Evolutionary conservation across 2,329 filamentous ascomycete genomes (phyloP), one percentile per base, ranked within the genome.

Genomic region (Fusarium fracticaudum): DNA sequence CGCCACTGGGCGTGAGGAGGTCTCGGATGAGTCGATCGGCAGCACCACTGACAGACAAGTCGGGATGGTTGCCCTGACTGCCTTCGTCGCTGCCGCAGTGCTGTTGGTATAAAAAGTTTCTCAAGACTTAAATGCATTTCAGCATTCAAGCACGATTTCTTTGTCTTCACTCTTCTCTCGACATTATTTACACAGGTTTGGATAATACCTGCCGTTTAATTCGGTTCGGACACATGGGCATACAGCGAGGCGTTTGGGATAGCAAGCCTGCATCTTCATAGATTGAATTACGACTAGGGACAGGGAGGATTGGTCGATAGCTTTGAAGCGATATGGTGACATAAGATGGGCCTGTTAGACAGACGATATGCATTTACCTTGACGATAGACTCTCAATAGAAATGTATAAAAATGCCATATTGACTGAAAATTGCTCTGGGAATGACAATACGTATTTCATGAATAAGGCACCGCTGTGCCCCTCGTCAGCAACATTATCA

Each of bases 21-120:
- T 73, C 15, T 69, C 59, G 24, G 74, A 76, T 33, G 60, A 70
- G 51, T 76, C 72, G 15, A 73, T 69, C 40, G 74, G 73, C 15
- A 69, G 53, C 40, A 43, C 70, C 58, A 47, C 72, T 37, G 44
- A 73, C 41, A 76, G 76, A 44, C 75, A 73, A 33, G 61, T 81
- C 50, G 81, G 80, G 18, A 80, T 79, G 17, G 84, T 81, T 6
- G 85, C 85, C 14, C 69, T 88, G 59, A 78, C 86, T 59, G 83
- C 83, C 8, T 86, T 87, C 72, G 61, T 87, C 33, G 84, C 78
- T 9, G 85, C 81, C 17, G 82, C 81, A 9, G 72, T 87, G 26
- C 71, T 86, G 60, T 75, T 87, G 65, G 67, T 81, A 22, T 81
- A 77, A 67, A 41, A 40, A 7, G 29, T 50, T 44, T 24, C 37